Percentiles rank a stretch among this genome's conserved stretches.
Evolutionary conservation across 169 alveolate species (phyloP).

Genomic region (Eimeria sp.): DNA sequence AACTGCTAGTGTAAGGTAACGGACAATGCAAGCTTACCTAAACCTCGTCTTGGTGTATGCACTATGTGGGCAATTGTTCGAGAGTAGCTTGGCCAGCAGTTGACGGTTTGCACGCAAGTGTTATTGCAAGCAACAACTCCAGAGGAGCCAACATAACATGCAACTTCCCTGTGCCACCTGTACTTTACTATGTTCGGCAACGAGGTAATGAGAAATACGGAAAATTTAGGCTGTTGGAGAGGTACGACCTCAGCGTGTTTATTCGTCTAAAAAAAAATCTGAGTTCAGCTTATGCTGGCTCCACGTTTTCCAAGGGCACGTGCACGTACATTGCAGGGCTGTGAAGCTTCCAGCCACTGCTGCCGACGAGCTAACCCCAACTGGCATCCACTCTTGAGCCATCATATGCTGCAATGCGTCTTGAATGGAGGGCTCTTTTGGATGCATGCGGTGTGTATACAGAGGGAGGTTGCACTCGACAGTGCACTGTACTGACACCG

Average conservation of each 20-base stretch:
- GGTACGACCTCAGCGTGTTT: not conserved
- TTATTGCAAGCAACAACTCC: not conserved
- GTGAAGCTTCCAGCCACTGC: not conserved
- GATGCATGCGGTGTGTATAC: not conserved
- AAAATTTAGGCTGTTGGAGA: not conserved
- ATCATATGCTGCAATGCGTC: not conserved
- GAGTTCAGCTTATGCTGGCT: not conserved
- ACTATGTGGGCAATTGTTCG: not conserved
- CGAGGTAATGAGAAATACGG: not conserved
- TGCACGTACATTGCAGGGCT: constrained; percentile 20
- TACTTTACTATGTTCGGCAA: not conserved
- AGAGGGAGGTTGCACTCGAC: not conserved
- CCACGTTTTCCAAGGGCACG: not conserved
- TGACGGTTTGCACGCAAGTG: not conserved
- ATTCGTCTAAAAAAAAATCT: not conserved
- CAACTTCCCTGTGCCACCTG: not conserved
- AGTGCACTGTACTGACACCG: not conserved
- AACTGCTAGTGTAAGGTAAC: not conserved
- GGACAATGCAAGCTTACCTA: not conserved
- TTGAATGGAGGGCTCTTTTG: not conserved
- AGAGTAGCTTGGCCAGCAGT: not conserved
- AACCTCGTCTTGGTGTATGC: not conserved
- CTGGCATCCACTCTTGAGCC: not conserved
- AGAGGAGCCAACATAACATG: no score
- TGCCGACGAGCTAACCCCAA: not conserved